A percentile compares a stretch with the other conserved stretches of the same genome.
These are phyloP conservation scores for Marchantia polymorpha DNA, from an alignment of 225 moss, liverwort and hornwort species.

Conservation along the genomic window DNA sequence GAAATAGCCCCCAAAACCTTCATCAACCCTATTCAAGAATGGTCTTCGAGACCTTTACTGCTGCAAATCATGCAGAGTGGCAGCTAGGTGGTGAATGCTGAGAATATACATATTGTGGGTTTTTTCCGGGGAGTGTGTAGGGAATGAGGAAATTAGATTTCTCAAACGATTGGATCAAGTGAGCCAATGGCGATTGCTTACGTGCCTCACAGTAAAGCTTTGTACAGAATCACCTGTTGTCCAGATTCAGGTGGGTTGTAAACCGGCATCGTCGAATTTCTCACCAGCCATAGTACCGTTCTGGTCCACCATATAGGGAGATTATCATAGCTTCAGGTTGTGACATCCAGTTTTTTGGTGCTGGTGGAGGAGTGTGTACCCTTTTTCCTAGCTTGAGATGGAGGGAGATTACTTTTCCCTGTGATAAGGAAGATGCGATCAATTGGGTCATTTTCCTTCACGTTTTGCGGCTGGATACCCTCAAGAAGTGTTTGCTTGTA, in stretches of 20 bases:
- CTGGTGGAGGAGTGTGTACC: constrained; percentile 21
- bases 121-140: constrained; percentile 13
- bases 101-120: constrained; percentile 17
- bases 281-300: constrained; percentile 16
- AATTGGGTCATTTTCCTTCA: neutral
- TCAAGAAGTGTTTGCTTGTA: constrained; percentile 32
- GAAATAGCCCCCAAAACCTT: constrained; percentile 34
- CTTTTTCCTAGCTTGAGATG: constrained; percentile 4
- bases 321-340: constrained; percentile 19
- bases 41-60: neutral
- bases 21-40: constrained; percentile 9
- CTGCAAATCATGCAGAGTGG: constrained; percentile 1
- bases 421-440: neutral
- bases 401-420: neutral
- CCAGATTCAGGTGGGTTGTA: constrained; percentile 40
- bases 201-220: constrained; percentile 30
- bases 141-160: constrained; percentile 15
- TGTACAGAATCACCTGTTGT: constrained; percentile 44
- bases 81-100: constrained; percentile 3
- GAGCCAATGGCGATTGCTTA: constrained; percentile 24
- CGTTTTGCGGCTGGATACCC: constrained; percentile 28
- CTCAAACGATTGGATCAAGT: constrained; percentile 9
- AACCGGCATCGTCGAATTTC: constrained; percentile 32
- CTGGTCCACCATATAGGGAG: constrained; percentile 16
- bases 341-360: constrained; percentile 28